These are phyloP conservation scores for Pythium utonaiense DNA, from an alignment of 352 stramenopile species.

Conservation along the genomic window DNA sequence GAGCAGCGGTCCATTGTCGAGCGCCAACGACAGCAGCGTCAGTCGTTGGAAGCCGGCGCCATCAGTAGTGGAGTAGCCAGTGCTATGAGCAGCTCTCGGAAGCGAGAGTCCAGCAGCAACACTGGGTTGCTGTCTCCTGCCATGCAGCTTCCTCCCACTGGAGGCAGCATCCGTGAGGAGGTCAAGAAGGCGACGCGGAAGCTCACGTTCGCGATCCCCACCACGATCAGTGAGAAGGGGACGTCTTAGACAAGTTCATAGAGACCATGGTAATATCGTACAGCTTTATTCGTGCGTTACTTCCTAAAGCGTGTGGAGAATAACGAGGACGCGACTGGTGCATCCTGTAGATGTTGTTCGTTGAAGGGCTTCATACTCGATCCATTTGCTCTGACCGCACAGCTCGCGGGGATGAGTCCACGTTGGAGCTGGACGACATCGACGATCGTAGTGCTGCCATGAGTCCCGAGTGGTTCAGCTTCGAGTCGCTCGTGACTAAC, in stretches of 20 bases:
- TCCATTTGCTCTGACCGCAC: slow-evolving; percentile 57
- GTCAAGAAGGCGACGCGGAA: slow-evolving; percentile 18
- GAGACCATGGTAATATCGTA: slow-evolving; percentile 17
- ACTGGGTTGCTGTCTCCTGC: neutral
- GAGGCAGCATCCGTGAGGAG: neutral
- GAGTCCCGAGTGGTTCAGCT: slow-evolving; percentile 58
- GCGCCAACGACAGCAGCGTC: slow-evolving; percentile 37
- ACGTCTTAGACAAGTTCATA: slow-evolving; percentile 2
- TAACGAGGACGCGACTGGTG: neutral
- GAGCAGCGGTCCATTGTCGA: slow-evolving; percentile 50
- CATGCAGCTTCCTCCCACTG: neutral
- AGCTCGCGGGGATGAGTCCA: slow-evolving; percentile 25
- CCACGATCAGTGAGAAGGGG: slow-evolving; percentile 21
- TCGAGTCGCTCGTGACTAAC: slow-evolving; percentile 41
- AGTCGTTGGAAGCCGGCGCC: slow-evolving; percentile 19
- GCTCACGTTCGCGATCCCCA: slow-evolving; percentile 25
- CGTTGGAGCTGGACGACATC: slow-evolving; percentile 24
- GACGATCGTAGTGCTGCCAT: slow-evolving; percentile 55
- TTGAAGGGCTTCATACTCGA: slow-evolving; percentile 40
- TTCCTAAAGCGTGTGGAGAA: slow-evolving; percentile 16
- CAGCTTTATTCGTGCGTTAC: slow-evolving; percentile 28
- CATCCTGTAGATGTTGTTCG: neutral
- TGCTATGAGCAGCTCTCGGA: slow-evolving; percentile 12
- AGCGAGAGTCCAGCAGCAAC: slow-evolving; percentile 18
- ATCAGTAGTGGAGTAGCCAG: neutral